Evolutionary conservation across 805 yeast genomes (phyloP).

Genomic region (Ogataea degrootiae): DNA sequence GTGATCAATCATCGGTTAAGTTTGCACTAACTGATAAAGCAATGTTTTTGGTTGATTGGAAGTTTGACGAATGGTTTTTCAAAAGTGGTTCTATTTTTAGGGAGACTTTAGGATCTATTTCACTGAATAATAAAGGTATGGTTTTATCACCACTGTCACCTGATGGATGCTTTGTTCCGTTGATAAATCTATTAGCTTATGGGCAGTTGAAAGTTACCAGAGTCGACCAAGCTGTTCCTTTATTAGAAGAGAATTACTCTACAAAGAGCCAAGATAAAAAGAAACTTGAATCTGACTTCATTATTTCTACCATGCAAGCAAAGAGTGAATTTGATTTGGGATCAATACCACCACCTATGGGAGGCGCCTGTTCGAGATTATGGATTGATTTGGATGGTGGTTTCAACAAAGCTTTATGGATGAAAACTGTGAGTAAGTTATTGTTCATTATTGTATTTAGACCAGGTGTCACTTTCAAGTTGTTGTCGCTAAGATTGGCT

Average conservation of each 20-base stretch:
- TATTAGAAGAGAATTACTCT: slow-evolving; percentile 58
- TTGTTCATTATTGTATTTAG: slow-evolving; percentile 41
- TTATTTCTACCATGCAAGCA: slow-evolving; percentile 27
- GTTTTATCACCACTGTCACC: slow-evolving; percentile 50
- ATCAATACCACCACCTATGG: slow-evolving; percentile 47
- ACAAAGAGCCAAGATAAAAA: slow-evolving; percentile 70
- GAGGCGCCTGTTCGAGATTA: slow-evolving; percentile 56
- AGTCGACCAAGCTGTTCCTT: slow-evolving; percentile 49
- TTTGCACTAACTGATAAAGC: slow-evolving; percentile 55
- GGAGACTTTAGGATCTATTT: slow-evolving; percentile 36
- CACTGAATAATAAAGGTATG: slow-evolving; percentile 47
- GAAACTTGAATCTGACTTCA: slow-evolving; percentile 61
- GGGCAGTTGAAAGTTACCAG: slow-evolving; percentile 39
- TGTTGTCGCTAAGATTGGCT: slow-evolving; percentile 19
- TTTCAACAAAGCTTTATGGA: slow-evolving; percentile 60
- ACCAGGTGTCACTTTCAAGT: slow-evolving; percentile 45
- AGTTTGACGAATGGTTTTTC: slow-evolving; percentile 37
- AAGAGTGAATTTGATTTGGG: slow-evolving; percentile 4
- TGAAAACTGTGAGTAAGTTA: slow-evolving; percentile 43
- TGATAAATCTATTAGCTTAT: slow-evolving; percentile 51
- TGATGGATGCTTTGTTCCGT: slow-evolving; percentile 57
- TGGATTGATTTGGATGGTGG: slow-evolving; percentile 71
- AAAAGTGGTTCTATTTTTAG: slow-evolving; percentile 44
- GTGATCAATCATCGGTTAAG: slow-evolving; percentile 45
- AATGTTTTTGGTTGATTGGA: slow-evolving; percentile 33